Conservation (phyloP, 176 grass and related monocot genomes). For the Pontederia crassipes region DNA sequence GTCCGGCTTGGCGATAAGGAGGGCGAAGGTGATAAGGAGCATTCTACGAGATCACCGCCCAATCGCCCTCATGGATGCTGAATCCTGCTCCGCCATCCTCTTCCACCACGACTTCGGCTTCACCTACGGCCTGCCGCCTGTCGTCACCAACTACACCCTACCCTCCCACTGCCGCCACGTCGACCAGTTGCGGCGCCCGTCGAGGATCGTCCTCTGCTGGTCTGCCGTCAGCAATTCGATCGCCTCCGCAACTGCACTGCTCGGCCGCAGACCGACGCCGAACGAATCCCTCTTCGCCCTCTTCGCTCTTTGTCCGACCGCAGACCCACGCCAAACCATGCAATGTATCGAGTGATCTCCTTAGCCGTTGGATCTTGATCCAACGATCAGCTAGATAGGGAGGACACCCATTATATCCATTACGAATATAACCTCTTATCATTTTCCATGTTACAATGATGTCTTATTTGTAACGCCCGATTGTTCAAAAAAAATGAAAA, state of each 20-base stretch:
- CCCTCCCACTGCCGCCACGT: conserved; percentile 22
- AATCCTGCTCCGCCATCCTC: conserved; percentile 45
- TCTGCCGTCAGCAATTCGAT: conserved; percentile 57
- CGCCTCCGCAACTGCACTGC: conserved; percentile 65
- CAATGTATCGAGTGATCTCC: too few species aligned
- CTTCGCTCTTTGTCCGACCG: conserved; percentile 45
- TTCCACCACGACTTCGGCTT: conserved; percentile 56
- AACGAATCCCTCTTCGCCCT: conserved; percentile 45
- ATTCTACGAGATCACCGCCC: conserved; percentile 70
- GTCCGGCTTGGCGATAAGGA: too few species aligned
- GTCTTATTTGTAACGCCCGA: too few species aligned
- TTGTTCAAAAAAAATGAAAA: too few species aligned
- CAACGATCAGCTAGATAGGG: too few species aligned
- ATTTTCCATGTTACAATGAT: too few species aligned
- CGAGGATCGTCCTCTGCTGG: conserved; percentile 63
- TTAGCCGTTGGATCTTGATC: too few species aligned
- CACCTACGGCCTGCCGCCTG: conserved; percentile 46
- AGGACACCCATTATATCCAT: too few species aligned
- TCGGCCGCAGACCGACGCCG: conserved; percentile 60
- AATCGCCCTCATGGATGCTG: conserved; percentile 30
- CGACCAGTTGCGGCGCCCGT: conserved; percentile 1
- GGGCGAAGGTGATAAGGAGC: too few species aligned
- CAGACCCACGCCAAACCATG: conserved; percentile 47
- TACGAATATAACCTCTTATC: too few species aligned
- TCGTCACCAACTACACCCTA: conserved; percentile 38